These are phyloP conservation scores for Truncatella angustata DNA, from an alignment of 2,329 filamentous ascomycete species.

Conservation along the genomic window DNA sequence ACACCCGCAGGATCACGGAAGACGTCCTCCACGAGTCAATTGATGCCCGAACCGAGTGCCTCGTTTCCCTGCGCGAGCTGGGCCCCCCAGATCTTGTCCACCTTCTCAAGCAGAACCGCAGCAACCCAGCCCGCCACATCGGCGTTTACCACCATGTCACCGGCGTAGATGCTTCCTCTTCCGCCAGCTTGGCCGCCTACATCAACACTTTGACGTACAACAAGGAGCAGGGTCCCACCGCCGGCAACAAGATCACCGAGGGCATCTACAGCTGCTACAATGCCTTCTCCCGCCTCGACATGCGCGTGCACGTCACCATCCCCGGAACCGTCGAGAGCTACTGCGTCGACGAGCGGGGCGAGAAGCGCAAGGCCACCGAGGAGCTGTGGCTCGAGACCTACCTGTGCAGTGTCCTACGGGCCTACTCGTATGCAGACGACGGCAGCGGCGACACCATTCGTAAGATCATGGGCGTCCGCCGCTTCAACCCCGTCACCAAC, in stretches of 20 bases:
- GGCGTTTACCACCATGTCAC: constrained; percentile 98
- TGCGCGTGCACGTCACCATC: constrained; percentile 97
- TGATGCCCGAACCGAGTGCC: constrained; percentile 86
- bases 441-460: constrained; percentile 92
- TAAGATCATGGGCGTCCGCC: constrained; percentile 93
- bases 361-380: constrained; percentile 90
- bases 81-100: constrained; percentile 96
- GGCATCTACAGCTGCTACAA: constrained; percentile 99
- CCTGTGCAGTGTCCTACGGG: constrained; percentile 87
- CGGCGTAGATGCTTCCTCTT: constrained; percentile 94
- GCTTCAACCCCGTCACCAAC: constrained; percentile 96
- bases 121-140: constrained; percentile 65
- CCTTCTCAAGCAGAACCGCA: constrained; percentile 72
- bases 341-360: constrained; percentile 93
- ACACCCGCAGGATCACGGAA: constrained; percentile 82
- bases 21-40: constrained; percentile 89
- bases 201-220: constrained; percentile 93
- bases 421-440: constrained; percentile 95
- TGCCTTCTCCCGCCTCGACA: constrained; percentile 95
- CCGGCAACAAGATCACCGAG: constrained; percentile 81
- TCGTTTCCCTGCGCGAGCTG: constrained; percentile 83
- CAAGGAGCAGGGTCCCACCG: constrained; percentile 74
- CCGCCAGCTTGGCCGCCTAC: constrained; percentile 93
- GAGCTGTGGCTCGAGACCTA: constrained; percentile 97
- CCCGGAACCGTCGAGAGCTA: constrained; percentile 96